These are phyloP conservation scores for Cenchrus purpureus DNA, from an alignment of 176 grass and related monocot genomes.

Conservation along the genomic window DNA sequence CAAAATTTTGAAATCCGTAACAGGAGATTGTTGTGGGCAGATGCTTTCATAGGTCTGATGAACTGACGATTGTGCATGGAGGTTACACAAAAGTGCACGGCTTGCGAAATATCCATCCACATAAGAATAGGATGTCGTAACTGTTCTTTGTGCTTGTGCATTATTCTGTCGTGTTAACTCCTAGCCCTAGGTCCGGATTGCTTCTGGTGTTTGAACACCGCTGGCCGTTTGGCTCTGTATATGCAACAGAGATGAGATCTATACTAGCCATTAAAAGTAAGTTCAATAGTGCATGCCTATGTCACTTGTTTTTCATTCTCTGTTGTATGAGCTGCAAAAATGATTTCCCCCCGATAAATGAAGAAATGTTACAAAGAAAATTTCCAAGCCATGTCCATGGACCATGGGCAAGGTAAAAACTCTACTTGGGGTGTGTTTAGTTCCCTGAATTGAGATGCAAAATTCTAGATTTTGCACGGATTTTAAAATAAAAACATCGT, in stretches of 20 bases:
- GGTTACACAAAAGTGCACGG: not conserved
- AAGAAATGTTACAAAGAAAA: not conserved
- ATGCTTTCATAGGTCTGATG: conserved; percentile 45
- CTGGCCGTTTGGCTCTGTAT: conserved; percentile 41
- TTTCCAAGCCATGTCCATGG: not conserved
- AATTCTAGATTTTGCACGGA: too few species aligned
- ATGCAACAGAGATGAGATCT: conserved; percentile 47
- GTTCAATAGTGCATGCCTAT: not conserved
- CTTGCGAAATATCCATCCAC: not conserved
- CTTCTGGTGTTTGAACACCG: conserved; percentile 34
- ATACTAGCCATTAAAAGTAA: not conserved
- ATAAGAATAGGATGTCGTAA: conserved; percentile 25
- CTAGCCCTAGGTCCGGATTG: conserved; percentile 35
- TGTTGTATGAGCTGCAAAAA: not conserved
- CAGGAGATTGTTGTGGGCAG: conserved; percentile 71
- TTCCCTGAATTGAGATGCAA: too few species aligned
- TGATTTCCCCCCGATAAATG: not conserved
- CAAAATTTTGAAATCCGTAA: conserved; percentile 54
- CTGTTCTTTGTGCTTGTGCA: conserved; percentile 63
- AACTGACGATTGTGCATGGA: conserved; percentile 40
- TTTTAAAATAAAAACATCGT: too few species aligned
- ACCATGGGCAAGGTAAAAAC: not conserved
- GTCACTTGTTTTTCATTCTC: too few species aligned
- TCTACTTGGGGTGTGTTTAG: too few species aligned
- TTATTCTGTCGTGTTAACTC: conserved; percentile 41